Evolutionary conservation across 495 filamentous ascomycete species (phyloP).

Genomic region (Penicillium ucsense): DNA sequence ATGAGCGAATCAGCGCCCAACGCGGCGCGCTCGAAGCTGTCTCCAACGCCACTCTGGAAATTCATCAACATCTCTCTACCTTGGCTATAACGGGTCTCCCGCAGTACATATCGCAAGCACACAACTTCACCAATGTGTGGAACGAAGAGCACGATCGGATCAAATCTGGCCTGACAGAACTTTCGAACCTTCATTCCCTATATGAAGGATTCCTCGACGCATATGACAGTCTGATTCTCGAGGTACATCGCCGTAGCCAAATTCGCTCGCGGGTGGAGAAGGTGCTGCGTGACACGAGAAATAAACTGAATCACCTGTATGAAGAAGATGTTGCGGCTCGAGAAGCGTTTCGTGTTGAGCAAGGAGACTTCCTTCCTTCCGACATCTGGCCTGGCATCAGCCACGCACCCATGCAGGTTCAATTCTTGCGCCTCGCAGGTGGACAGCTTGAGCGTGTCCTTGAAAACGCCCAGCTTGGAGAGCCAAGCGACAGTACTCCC

Average conservation of each 20-base stretch:
- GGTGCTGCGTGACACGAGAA: constrained; percentile 64
- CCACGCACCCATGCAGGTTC: constrained; percentile 47
- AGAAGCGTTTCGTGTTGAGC: constrained; percentile 69
- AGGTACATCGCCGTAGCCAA: constrained; percentile 62
- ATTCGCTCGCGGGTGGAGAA: constrained; percentile 63
- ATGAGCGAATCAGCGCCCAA: constrained; percentile 46
- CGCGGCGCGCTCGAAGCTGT: constrained; percentile 40
- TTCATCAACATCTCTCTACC: constrained; percentile 57
- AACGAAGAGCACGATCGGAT: constrained; percentile 62
- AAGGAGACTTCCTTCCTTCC: constrained; percentile 75
- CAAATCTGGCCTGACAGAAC: constrained; percentile 54
- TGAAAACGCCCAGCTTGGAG: constrained; percentile 1
- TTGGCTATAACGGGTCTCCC: constrained; percentile 53
- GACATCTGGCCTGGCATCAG: constrained; percentile 81
- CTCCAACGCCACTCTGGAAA: constrained; percentile 42
- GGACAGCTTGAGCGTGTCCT: constrained; percentile 21
- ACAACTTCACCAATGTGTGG: constrained; percentile 67
- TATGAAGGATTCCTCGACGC: constrained; percentile 78
- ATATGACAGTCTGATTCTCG: constrained; percentile 75
- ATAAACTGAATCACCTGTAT: constrained; percentile 65
- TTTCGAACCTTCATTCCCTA: constrained; percentile 61
- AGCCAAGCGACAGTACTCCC: constrained; percentile 1
- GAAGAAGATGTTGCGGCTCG: constrained; percentile 64
- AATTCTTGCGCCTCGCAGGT: constrained; percentile 37
- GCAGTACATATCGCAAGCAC: constrained; percentile 57